Evolutionary conservation across 495 filamentous ascomycete genomes (phyloP).

Genomic region (Ascobolus immersus): DNA sequence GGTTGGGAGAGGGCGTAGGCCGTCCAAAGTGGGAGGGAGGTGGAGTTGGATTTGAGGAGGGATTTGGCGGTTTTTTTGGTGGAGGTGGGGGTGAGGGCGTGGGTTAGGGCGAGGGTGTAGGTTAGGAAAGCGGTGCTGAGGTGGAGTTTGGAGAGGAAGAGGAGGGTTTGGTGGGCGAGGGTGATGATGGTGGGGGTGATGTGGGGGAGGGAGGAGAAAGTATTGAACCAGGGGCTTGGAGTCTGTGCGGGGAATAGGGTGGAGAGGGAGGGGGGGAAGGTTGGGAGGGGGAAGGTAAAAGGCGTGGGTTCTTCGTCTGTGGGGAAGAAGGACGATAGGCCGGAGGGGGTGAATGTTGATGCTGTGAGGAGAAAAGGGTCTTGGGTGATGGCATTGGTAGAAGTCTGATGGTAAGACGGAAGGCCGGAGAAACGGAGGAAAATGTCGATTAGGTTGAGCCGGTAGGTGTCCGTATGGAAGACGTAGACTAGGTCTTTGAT

Average conservation of each 20-base stretch:
- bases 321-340: neutral
- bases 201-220: too few relatives aligned
- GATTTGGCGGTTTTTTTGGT: constrained; percentile 46
- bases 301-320: neutral
- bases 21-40: constrained; percentile 47
- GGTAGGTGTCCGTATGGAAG: constrained; percentile 21
- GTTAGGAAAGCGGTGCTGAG: neutral
- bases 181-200: too few relatives aligned
- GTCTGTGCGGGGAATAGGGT: too few relatives aligned
- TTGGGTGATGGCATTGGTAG: constrained; percentile 3
- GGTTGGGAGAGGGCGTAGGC: constrained; percentile 53
- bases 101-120: neutral
- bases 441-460: constrained; percentile 30
- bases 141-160: neutral
- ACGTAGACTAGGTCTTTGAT: constrained; percentile 35
- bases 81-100: constrained; percentile 7
- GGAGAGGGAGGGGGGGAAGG: too few relatives aligned
- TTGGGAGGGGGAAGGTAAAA: too few relatives aligned
- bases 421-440: constrained; percentile 47
- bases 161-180: neutral
- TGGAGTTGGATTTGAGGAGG: constrained; percentile 39
- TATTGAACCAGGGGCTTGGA: too few relatives aligned
- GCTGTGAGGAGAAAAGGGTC: constrained; percentile 17
- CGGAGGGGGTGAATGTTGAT: neutral
- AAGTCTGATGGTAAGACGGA: constrained; percentile 14